These are phyloP conservation scores for Uronychia binucleata DNA, from an alignment of 73 alveolate genomes.

Conservation along the genomic window DNA sequence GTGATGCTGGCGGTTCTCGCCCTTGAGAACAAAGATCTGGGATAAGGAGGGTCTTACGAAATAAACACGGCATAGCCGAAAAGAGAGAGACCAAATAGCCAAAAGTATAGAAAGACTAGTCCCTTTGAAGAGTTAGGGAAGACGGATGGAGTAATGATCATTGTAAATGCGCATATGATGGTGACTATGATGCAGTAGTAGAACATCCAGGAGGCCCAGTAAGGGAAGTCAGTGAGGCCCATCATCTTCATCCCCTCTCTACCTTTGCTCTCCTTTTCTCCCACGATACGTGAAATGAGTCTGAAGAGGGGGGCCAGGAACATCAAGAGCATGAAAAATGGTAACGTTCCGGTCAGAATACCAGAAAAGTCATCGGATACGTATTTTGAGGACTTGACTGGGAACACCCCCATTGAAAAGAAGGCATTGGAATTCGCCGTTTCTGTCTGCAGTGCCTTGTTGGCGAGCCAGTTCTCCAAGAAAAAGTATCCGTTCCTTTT, in stretches of 20 bases:
- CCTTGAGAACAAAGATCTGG: constrained; percentile 74
- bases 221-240: constrained; percentile 93
- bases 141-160: constrained; percentile 6
- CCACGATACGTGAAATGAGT: constrained; percentile 61
- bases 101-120: constrained; percentile 43
- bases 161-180: constrained; percentile 19
- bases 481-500: constrained; percentile 12
- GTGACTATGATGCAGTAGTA: constrained; percentile 76
- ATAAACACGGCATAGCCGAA: constrained; percentile 60
- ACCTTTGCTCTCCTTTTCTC: constrained; percentile 91
- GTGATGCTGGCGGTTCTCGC: constrained; percentile 49
- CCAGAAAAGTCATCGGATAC: constrained; percentile 14
- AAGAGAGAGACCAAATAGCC: constrained; percentile 48
- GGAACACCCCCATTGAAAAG: constrained; percentile 19
- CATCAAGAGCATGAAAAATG: constrained; percentile 77
- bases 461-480: constrained; percentile 38
- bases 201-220: constrained; percentile 91
- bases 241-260: constrained; percentile 98
- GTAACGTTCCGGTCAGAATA: constrained; percentile 35
- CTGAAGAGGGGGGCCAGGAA: constrained; percentile 72
- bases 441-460: constrained; percentile 15
- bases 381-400: neutral
- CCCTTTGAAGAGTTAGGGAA: constrained; percentile 21
- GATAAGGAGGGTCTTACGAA: too few species aligned
- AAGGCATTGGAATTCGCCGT: constrained; percentile 42